phyloP scores from a whole-genome alignment of 1,284 basidiomycete genomes.

The Coniophora puteana region DNA sequence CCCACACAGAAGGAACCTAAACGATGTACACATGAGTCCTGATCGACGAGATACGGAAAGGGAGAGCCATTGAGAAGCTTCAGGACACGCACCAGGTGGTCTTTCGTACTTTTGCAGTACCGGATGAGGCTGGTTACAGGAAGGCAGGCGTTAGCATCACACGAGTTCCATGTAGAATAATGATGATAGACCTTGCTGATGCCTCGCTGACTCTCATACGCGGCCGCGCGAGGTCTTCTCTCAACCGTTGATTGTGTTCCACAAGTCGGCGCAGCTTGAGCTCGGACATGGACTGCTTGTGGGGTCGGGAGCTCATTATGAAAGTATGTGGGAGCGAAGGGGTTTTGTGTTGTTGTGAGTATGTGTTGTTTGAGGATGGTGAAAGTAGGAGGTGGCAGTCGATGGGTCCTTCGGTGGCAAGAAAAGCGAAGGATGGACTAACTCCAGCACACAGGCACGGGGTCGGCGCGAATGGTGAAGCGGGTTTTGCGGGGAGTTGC shows the following conservation, averaged over 20 bases:
- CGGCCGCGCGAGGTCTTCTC: conserved; percentile 87
- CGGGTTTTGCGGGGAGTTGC: no score
- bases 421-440: neutral
- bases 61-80: no score
- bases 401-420: conserved; percentile 4
- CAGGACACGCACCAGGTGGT: conserved; percentile 44
- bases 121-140: conserved; percentile 68
- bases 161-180: conserved; percentile 8
- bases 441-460: no score
- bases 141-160: conserved; percentile 8
- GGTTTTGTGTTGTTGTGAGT: neutral
- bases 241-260: conserved; percentile 90
- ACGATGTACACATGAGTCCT: conserved; percentile 10
- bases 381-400: neutral
- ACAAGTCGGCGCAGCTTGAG: conserved; percentile 90
- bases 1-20: conserved; percentile 89
- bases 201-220: conserved; percentile 90
- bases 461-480: no score
- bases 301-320: conserved; percentile 57
- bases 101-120: conserved; percentile 87
- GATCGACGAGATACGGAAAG: neutral
- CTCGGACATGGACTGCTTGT: conserved; percentile 91
- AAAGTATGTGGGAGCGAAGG: neutral
- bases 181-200: conserved; percentile 67
- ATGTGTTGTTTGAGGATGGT: conserved; percentile 5